Conservation (phyloP, 495 filamentous ascomycete genomes). For the Aspergillus biplanus region DNA sequence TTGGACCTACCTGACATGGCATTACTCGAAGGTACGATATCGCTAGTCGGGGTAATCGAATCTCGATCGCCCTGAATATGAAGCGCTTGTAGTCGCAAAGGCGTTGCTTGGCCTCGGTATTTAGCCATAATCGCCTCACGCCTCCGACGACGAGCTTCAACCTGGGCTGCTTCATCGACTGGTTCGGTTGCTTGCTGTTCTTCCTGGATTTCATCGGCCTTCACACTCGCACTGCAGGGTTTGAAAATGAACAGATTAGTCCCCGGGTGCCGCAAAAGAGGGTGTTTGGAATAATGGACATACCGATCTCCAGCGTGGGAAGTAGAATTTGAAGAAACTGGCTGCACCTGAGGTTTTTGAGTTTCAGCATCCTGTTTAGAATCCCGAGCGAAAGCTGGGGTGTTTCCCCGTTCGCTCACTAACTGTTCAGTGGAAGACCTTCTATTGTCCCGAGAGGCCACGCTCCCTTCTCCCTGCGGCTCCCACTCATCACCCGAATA, state of each 20-base stretch:
- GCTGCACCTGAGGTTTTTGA: slow-evolving; percentile 62
- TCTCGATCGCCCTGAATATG: slow-evolving; percentile 62
- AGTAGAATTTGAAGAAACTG: slow-evolving; percentile 36
- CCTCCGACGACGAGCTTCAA: slow-evolving; percentile 83
- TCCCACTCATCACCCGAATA: slow-evolving; percentile 45
- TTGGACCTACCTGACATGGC: slow-evolving; percentile 34
- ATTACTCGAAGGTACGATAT: slow-evolving; percentile 34
- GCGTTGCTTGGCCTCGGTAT: slow-evolving; percentile 71
- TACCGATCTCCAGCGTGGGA: slow-evolving; percentile 46
- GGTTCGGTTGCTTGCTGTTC: slow-evolving; percentile 47
- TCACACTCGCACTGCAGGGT: slow-evolving; percentile 17
- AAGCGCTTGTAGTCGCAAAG: slow-evolving; percentile 76
- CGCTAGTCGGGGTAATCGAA: slow-evolving; percentile 56
- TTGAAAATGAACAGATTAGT: slow-evolving; percentile 6
- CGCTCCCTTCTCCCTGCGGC: slow-evolving; percentile 24
- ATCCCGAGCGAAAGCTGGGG: slow-evolving; percentile 57
- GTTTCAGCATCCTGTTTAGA: slow-evolving; percentile 68
- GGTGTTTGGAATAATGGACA: slow-evolving; percentile 22
- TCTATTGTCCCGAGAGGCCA: slow-evolving; percentile 29
- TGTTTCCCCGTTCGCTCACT: slow-evolving; percentile 68
- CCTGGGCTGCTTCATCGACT: slow-evolving; percentile 75
- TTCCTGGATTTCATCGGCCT: slow-evolving; percentile 23
- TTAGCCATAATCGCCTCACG: slow-evolving; percentile 90
- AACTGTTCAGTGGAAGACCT: slow-evolving; percentile 58
- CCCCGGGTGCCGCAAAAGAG: background rate